Conservation (phyloP, 2,329 filamentous ascomycete species). For the Beauveria scarabaeidicola region DNA sequence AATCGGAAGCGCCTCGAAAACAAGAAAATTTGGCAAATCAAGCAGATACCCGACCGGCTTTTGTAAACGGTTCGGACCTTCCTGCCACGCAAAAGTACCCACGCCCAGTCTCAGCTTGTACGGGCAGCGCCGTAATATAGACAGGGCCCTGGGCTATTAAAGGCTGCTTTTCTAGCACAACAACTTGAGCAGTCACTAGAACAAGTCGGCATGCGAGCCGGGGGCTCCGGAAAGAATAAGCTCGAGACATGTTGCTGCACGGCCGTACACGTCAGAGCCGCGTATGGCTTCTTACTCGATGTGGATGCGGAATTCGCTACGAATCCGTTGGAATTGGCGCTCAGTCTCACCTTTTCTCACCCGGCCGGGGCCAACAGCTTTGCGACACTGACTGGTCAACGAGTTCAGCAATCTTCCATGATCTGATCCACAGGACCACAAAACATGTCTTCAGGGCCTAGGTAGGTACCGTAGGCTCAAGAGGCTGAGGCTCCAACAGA, state of each 20-base stretch:
- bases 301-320: neutral
- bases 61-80: neutral
- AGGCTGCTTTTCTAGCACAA: neutral
- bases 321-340: slow-evolving; percentile 2
- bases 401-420: too few species aligned
- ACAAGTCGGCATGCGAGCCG: neutral
- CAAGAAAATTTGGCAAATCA: neutral
- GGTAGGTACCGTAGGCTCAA: too few species aligned
- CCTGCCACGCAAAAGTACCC: neutral
- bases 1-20: neutral
- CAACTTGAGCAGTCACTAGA: neutral
- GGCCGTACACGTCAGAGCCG: neutral
- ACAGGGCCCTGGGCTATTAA: neutral
- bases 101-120: neutral
- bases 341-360: slow-evolving; percentile 1
- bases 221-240: neutral
- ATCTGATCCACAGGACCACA: too few species aligned
- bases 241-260: neutral
- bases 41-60: neutral
- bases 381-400: too few species aligned
- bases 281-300: neutral
- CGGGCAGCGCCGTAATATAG: neutral
- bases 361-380: too few species aligned
- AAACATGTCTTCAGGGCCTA: too few species aligned
- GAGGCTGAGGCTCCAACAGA: too few species aligned